phyloP scores from a whole-genome alignment of 805 yeast species.

The Candida dendrica region DNA sequence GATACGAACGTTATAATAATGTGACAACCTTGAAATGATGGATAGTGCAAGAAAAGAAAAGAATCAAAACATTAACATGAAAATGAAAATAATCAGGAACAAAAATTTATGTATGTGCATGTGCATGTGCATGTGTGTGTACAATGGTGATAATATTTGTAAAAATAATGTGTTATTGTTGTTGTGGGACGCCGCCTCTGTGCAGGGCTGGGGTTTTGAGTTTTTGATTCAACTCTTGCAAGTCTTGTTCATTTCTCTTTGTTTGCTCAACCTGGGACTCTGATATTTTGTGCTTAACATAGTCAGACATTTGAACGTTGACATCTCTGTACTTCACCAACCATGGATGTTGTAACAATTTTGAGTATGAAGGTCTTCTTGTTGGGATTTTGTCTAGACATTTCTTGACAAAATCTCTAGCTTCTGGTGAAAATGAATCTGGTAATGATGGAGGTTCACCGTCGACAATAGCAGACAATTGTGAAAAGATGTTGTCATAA shows the following conservation, averaged over 20 bases:
- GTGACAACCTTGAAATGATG: no score
- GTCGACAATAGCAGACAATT: conserved; percentile 92
- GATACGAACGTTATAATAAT: no score
- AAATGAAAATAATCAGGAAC: no score
- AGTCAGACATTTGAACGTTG: conserved; percentile 27
- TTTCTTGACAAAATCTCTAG: conserved; percentile 70
- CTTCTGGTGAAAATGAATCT: conserved; percentile 59
- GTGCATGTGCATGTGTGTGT: no score
- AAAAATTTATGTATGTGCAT: no score
- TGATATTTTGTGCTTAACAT: conserved; percentile 29
- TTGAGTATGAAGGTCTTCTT: conserved; percentile 72
- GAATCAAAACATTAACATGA: no score
- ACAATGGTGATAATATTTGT: no score
- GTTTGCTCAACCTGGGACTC: conserved; percentile 17
- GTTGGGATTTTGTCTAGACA: conserved; percentile 79
- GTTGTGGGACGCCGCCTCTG: conserved; percentile 20
- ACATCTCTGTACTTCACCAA: conserved; percentile 42
- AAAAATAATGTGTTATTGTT: not conserved
- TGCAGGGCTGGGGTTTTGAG: conserved; percentile 25
- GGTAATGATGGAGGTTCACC: conserved; percentile 87
- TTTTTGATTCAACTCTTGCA: conserved; percentile 18
- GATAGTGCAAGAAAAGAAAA: no score
- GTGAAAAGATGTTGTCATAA: conserved; percentile 82
- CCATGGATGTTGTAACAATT: conserved; percentile 82
- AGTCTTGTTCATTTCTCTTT: conserved; percentile 12